phyloP scores from a whole-genome alignment of 2,329 filamentous ascomycete genomes.

The Microcyclospora tardicrescens region DNA sequence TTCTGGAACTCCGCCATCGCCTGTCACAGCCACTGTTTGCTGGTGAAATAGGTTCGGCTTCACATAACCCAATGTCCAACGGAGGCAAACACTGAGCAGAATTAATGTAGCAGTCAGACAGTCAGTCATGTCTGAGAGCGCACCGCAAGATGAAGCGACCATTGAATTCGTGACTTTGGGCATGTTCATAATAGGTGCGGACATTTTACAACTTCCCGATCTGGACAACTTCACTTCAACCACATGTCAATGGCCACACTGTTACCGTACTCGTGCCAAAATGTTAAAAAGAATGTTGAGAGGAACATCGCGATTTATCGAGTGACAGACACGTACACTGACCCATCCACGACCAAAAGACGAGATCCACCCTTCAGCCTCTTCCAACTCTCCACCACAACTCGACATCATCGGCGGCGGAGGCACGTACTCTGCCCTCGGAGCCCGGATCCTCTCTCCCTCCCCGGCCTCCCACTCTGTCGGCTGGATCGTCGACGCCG shows the following conservation, averaged over 20 bases:
- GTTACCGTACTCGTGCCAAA: too few species aligned
- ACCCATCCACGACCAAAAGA: slow-evolving; percentile 42
- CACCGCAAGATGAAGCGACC: too few species aligned
- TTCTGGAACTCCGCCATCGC: too few species aligned
- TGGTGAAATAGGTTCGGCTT: too few species aligned
- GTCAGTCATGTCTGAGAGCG: too few species aligned
- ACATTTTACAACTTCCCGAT: neutral
- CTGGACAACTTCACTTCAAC: neutral
- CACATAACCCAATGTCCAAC: too few species aligned
- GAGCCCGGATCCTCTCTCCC: slow-evolving; percentile 77
- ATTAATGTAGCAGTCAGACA: too few species aligned
- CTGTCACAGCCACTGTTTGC: too few species aligned
- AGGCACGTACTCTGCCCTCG: slow-evolving; percentile 73
- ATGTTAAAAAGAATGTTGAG: too few species aligned
- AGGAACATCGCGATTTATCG: neutral
- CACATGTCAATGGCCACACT: too few species aligned
- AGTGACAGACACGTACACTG: neutral
- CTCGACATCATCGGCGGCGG: slow-evolving; percentile 76
- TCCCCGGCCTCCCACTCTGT: slow-evolving; percentile 49
- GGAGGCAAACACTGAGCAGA: too few species aligned
- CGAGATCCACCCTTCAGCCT: slow-evolving; percentile 75
- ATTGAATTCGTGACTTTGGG: slow-evolving; percentile 48
- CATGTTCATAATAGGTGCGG: slow-evolving; percentile 50
- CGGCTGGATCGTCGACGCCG: slow-evolving; percentile 84
- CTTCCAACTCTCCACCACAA: slow-evolving; percentile 41